Base-by-base conservation (phyloP, 2,329 filamentous ascomycete species). In the Fusarium verrucosum region DNA sequence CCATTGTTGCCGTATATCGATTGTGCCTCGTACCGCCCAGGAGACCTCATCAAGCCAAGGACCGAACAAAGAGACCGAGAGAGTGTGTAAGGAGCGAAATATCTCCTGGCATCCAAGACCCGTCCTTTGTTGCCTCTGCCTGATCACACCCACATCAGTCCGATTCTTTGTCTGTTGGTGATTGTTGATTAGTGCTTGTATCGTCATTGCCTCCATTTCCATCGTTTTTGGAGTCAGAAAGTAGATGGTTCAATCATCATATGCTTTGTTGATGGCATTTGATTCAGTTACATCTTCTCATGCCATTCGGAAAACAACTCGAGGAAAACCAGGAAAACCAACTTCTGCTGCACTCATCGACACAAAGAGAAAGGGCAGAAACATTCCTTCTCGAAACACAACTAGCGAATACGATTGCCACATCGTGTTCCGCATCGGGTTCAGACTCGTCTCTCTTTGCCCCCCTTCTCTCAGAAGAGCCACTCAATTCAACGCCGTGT, bases 331-430 rank as follows among this genome's bases (percentile, higher is more conserved):
- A 43, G 44, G 42, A 36, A 45, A 65, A 50, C 38, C 20, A 28
- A 33, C 38, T 50, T 47, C 19, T 38, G 11, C 30, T 40, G 46
- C 58, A 42, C 35, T 37, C 46, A 17, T 46, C 59, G 35, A 62
- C 45, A 40, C 54, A 56, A 65, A n/a, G 50, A 66, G 58, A 43
- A 32, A 65, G 38, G 16, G 23, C 30, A 56, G 33, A 58, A 58
- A 26, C 20, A 46, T 38, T 51, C 45, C 28, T 47, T 52, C 37
- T 56, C 44, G 25, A 50, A 62, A 49, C 50, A 33, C 19, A 40
- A 52, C 66, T 70, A 70, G 59, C 68, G 59, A 72, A 69, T 69
- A 67, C 66, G 68, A 70, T 69, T 60, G 57, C 52, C 57, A 23
- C 44, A 50, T 58, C 51, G 57, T 50, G 50, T 38, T 59, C 58